These are phyloP conservation scores for Penicillium silybi DNA, from an alignment of 495 filamentous ascomycete genomes.

Conservation along the genomic window DNA sequence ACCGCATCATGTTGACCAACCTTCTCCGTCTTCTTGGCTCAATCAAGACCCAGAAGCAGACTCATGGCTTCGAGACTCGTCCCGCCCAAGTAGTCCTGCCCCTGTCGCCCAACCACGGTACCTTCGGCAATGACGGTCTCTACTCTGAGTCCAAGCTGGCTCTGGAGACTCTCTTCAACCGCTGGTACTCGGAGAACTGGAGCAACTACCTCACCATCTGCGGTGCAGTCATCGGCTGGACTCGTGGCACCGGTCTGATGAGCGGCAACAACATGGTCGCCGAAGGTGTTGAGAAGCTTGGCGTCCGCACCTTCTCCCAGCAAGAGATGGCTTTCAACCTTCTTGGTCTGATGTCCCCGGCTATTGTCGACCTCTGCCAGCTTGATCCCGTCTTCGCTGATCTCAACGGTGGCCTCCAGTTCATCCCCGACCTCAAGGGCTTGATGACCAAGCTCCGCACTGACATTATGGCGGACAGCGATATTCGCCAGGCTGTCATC, in stretches of 20 bases:
- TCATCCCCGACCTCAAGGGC: slow-evolving; percentile 95
- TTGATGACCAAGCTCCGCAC: slow-evolving; percentile 86
- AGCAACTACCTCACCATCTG: slow-evolving; percentile 97
- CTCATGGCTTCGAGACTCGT: slow-evolving; percentile 85
- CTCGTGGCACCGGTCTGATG: slow-evolving; percentile 97
- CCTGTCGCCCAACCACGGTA: slow-evolving; percentile 96
- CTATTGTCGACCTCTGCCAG: slow-evolving; percentile 94
- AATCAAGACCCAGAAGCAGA: slow-evolving; percentile 85
- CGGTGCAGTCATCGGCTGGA: slow-evolving; percentile 98
- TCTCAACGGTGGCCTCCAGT: slow-evolving; percentile 94
- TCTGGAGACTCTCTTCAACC: slow-evolving; percentile 95
- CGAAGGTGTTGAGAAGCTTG: slow-evolving; percentile 92
- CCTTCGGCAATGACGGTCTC: slow-evolving; percentile 95
- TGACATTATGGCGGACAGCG: slow-evolving; percentile 89
- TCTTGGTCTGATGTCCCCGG: slow-evolving; percentile 91
- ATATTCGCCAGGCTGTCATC: slow-evolving; percentile 87
- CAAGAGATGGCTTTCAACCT: slow-evolving; percentile 99
- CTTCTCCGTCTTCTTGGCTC: slow-evolving; percentile 83
- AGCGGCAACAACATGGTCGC: slow-evolving; percentile 96
- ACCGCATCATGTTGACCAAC: slow-evolving; percentile 99
- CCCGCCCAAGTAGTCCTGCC: slow-evolving; percentile 96
- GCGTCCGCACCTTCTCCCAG: slow-evolving; percentile 97
- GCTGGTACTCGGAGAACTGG: slow-evolving; percentile 98
- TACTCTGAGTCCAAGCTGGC: slow-evolving; percentile 98
- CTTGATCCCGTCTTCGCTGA: slow-evolving; percentile 93